Conservation (phyloP, 768 basidiomycete species). For the Punctularia strigosozonata region DNA sequence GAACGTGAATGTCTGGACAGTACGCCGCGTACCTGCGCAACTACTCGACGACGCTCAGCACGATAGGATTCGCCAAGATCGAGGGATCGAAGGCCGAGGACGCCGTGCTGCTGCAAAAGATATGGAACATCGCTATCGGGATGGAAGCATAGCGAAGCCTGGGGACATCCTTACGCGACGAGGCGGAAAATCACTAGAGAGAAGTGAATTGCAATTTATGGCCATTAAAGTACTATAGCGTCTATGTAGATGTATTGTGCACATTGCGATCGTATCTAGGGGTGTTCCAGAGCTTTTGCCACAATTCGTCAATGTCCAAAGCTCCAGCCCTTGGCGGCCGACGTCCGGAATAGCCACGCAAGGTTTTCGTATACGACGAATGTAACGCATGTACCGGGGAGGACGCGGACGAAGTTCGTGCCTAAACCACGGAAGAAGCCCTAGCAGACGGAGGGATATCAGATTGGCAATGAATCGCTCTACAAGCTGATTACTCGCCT, state of each 20-base stretch:
- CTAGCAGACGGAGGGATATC: too few species aligned
- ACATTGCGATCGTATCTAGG: too few species aligned
- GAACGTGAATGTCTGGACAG: slow-evolving; percentile 23
- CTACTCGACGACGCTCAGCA: slow-evolving; percentile 58
- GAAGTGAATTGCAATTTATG: too few species aligned
- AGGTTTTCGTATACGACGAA: slow-evolving; percentile 96
- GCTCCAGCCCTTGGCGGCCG: slow-evolving; percentile 49
- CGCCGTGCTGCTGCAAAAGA: slow-evolving; percentile 46
- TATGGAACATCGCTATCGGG: slow-evolving; percentile 62
- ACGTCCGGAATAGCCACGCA: slow-evolving; percentile 67
- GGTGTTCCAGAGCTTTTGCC: too few species aligned
- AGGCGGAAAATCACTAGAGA: too few species aligned
- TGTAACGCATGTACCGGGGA: slow-evolving; percentile 95
- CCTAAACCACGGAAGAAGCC: slow-evolving; percentile 95
- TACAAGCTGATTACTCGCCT: too few species aligned
- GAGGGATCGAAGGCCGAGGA: slow-evolving; percentile 46
- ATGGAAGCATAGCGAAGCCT: slow-evolving; percentile 37
- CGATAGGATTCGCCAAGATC: slow-evolving; percentile 57
- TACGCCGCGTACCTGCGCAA: slow-evolving; percentile 72
- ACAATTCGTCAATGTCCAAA: too few species aligned
- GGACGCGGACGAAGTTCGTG: slow-evolving; percentile 86
- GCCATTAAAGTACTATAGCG: too few species aligned
- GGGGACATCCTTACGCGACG: too few species aligned
- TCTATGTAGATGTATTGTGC: too few species aligned
- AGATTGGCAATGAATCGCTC: too few species aligned